A percentile compares a stretch with the other conserved stretches of the same genome.
phyloP scores from a whole-genome alignment of 2,329 filamentous ascomycete species.

The Alternaria arborescens region DNA sequence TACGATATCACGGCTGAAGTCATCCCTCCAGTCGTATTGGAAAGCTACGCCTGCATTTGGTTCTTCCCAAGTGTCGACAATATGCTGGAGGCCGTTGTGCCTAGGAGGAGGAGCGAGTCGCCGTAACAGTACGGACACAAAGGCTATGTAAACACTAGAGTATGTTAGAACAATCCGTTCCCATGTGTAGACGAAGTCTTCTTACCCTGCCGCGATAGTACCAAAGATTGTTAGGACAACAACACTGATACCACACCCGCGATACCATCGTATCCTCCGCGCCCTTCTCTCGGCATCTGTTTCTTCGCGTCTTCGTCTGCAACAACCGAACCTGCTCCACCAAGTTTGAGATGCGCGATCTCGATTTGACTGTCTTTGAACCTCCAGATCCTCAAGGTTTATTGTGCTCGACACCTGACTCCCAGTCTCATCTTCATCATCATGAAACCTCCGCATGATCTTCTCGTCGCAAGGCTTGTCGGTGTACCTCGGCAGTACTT shows the following conservation, averaged over 20 bases:
- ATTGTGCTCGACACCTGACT: constrained; percentile 17
- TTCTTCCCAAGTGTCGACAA: constrained; percentile 39
- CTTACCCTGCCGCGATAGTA: constrained; percentile 31
- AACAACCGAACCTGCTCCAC: constrained; percentile 4
- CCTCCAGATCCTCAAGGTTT: constrained; percentile 9
- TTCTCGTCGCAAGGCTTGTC: constrained; percentile 3
- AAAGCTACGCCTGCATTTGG: constrained; percentile 30
- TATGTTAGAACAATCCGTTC: constrained; percentile 12
- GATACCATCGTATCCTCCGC: constrained; percentile 15
- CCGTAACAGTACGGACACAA: constrained; percentile 31
- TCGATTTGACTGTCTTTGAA: constrained; percentile 17
- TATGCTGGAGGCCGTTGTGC: constrained; percentile 35
- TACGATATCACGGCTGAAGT: constrained; percentile 50
- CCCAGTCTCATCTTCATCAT: constrained; percentile 18
- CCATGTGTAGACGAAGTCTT: not conserved
- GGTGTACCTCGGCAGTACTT: constrained; percentile 10
- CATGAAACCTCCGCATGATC: constrained; percentile 13
- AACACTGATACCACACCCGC: constrained; percentile 16
- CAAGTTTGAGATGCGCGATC: constrained; percentile 8
- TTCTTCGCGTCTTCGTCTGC: constrained; percentile 3
- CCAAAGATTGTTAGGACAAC: constrained; percentile 25
- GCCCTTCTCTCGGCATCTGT: not conserved
- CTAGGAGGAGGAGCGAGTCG: constrained; percentile 29
- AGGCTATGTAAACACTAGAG: constrained; percentile 33
- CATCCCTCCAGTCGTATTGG: constrained; percentile 44